A percentile compares a stretch with the other conserved stretches of the same genome.
Conservation (phyloP, 192 early-diverging fungal species). For the Cladochytrium replicatum region DNA sequence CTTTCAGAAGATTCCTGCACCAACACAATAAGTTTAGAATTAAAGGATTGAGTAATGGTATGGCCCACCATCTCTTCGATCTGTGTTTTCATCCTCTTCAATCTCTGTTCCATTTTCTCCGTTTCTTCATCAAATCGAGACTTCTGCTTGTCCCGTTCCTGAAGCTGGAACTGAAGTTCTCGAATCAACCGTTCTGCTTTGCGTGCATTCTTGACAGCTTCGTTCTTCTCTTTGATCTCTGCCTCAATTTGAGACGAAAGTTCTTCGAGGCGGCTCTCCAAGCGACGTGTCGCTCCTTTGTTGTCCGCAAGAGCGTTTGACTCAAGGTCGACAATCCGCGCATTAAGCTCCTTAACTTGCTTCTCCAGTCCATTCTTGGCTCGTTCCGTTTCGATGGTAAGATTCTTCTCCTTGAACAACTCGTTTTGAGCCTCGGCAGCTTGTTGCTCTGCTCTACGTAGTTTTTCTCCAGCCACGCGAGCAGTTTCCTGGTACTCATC, state of each 20-base stretch:
- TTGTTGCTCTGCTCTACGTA: conserved; percentile 55
- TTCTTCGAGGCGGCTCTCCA: conserved; percentile 54
- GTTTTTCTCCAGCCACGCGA: conserved; percentile 52
- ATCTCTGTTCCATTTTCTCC: conserved; percentile 58
- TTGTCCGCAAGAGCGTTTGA: conserved; percentile 44
- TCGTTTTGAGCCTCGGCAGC: conserved; percentile 56
- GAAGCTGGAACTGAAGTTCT: conserved; percentile 78
- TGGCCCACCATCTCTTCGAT: conserved; percentile 57
- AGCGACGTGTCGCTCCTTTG: conserved; percentile 38
- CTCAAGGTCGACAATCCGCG: conserved; percentile 70
- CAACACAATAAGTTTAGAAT: not conserved
- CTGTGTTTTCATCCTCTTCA: conserved; percentile 48
- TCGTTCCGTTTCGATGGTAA: conserved; percentile 42
- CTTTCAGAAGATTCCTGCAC: conserved; percentile 43
- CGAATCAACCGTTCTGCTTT: conserved; percentile 67
- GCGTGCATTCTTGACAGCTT: conserved; percentile 44
- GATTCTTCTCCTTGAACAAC: conserved; percentile 59
- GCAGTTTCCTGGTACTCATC: conserved; percentile 66
- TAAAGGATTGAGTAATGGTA: too few species aligned
- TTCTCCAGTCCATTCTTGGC: conserved; percentile 65
- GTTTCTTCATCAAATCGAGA: conserved; percentile 54
- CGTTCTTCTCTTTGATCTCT: conserved; percentile 57
- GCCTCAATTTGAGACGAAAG: conserved; percentile 45
- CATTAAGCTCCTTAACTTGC: conserved; percentile 67
- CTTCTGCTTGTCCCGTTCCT: conserved; percentile 69